Evolutionary conservation across 257 asterid species (phyloP), one percentile per base, ranked within the genome.

Genomic region (Solanum arcanum): DNA sequence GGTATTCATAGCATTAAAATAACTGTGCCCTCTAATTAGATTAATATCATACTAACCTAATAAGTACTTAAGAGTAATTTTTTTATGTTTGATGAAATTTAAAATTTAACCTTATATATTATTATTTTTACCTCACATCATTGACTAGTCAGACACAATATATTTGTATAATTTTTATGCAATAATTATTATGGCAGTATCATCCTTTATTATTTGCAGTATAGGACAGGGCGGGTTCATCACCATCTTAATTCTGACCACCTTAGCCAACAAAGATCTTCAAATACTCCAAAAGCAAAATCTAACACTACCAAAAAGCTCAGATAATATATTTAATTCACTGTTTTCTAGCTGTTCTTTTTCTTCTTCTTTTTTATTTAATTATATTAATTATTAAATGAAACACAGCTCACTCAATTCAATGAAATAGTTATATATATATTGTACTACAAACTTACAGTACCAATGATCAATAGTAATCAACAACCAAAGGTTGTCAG

Each of bases 261-360:
- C 89, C 90, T 90, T 91, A 89, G 80, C 92, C 93, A 94, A 93
- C 95, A 91, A 89, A 90, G 93, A 91, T 92, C 92, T 94, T 89
- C 89, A 88, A 88, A 91, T 87, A 89, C 85, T 92, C 94, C 93
- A 92, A 91, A 88, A 89, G 83, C 85, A 27, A 92, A 91, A 92
- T 91, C 93, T 89, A 86, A 83, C 89, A 77, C 86, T 33, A 72
- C 88, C 78, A 69, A 86, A 89, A 85, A 62, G 70, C 78, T 84
- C 42, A 88, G 87, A 66, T 66, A 84, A 84, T 42, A 68, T 68
- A 84, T 68, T 84, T 5, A 66, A 68, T 84, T 84, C 81, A 29
- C 39, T 64, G 78, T 68, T 84, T 62, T 47, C 81, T 49, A 52
- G 44, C 78, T 64, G 31, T 84, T 39, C 77, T 44, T n/a, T 31